Conservation (phyloP, 2,329 filamentous ascomycete species). For the Talaromyces marneffei region DNA sequence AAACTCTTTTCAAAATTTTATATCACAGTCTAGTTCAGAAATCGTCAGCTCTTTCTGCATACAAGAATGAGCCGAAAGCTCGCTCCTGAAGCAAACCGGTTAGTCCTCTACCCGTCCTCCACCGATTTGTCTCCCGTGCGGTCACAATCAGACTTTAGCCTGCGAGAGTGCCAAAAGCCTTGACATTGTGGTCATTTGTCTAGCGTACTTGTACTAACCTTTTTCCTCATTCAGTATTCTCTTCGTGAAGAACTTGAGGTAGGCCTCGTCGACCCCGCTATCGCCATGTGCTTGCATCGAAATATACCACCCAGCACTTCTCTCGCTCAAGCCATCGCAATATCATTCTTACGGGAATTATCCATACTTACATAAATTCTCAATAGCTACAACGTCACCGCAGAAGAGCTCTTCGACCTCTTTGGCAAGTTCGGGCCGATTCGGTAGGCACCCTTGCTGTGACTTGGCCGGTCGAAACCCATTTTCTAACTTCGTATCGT, state of each 20-base stretch:
- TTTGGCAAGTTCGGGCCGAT: conserved; percentile 97
- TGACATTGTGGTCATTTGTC: not conserved
- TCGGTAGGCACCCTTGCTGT: conserved; percentile 57
- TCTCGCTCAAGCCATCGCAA: not conserved
- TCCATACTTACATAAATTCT: not conserved
- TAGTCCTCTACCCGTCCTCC: conserved; percentile 38
- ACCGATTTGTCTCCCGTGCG: conserved; percentile 19
- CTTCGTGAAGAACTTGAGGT: conserved; percentile 99
- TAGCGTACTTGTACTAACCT: not conserved
- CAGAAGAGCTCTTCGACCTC: conserved; percentile 96
- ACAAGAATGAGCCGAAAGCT: conserved; percentile 61
- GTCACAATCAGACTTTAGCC: not conserved
- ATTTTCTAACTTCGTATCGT: conserved; percentile 20
- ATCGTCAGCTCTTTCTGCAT: conserved; percentile 14
- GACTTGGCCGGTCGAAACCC: not conserved
- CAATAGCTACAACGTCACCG: conserved; percentile 91
- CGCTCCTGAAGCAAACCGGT: conserved; percentile 99
- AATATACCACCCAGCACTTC: not conserved
- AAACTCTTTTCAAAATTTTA: not conserved
- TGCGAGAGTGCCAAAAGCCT: not conserved
- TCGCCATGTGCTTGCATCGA: not conserved
- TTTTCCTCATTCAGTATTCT: conserved; percentile 64
- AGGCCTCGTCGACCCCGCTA: conserved; percentile 28
- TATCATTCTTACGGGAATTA: too few relatives aligned
- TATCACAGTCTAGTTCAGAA: not conserved